Evolutionary conservation across 345 rosid species (phyloP).

Genomic region (Citrus inodora): DNA sequence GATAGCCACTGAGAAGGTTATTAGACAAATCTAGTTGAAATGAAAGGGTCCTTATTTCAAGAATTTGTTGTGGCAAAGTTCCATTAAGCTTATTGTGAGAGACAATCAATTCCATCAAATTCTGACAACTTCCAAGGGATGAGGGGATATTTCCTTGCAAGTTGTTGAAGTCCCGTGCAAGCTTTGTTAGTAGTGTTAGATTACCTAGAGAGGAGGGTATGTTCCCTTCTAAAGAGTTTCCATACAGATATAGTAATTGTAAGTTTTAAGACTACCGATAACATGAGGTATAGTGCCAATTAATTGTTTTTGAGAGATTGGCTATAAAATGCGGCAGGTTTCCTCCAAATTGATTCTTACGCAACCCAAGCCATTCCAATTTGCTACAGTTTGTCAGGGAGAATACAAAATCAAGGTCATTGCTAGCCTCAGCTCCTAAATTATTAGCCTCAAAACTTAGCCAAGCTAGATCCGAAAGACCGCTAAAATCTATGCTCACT

Average conservation of each 20-base stretch:
- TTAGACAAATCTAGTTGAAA: background rate
- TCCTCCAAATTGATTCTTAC: conserved; percentile 16
- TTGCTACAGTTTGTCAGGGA: conserved; percentile 8
- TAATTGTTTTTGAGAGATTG: conserved; percentile 12
- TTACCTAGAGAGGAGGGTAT: conserved; percentile 12
- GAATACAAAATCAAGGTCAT: conserved; percentile 16
- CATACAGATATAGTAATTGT: rapidly evolving
- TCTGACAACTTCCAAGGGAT: background rate
- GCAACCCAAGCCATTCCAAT: rapidly evolving
- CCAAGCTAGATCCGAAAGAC: background rate
- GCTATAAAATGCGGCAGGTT: background rate
- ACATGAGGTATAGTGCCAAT: conserved; percentile 4
- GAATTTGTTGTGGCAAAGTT: background rate
- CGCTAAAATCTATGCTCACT: conserved; percentile 3
- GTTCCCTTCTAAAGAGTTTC: conserved; percentile 2
- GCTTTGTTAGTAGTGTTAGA: background rate
- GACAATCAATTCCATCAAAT: background rate
- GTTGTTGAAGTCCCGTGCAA: too few relatives aligned
- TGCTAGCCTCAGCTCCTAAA: background rate
- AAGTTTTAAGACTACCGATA: background rate
- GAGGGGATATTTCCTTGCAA: conserved; percentile 16
- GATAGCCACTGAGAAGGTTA: conserved; percentile 8
- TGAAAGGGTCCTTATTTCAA: background rate
- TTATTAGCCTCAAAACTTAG: rapidly evolving
- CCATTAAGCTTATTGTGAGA: conserved; percentile 10